Evolutionary conservation across 148 eudicot species (phyloP), one percentile per base, ranked within the genome.

Genomic region (Cornus suecica): DNA sequence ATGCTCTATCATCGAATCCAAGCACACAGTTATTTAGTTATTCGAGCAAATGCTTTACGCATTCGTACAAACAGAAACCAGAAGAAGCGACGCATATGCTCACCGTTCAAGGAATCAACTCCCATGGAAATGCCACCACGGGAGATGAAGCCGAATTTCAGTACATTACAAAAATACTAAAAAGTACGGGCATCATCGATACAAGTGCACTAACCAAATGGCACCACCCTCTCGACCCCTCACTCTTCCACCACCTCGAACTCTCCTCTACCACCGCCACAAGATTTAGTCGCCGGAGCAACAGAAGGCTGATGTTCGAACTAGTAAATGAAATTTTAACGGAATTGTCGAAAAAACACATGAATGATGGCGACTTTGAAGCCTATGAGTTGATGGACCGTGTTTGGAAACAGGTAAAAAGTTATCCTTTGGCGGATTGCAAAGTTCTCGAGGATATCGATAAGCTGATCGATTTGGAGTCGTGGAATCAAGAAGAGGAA

Each of bases 361-460:
- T 76, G 24, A 73, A 30, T 61, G n/a, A n/a, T n/a, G n/a, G n/a
- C n/a, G n/a, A n/a, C n/a, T n/a, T n/a, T 29, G 4, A 80, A 77
- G 10, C 74, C 84, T 78, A 78, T 0, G 79, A 84, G 71, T 75
- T 94, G 42, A 77, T 80, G 0, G 62, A 75, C 66, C 27, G 58
- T 94, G n/a, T 87, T 87, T 52, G 52, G 42, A 37, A 41, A 52
- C 84, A 54, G 69, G 88, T 92, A 0, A 60, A 73, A 52, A 76
- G 82, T 27, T 86, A 84, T 30, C 92, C 93, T 7, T 76, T 80
- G 31, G 80, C 82, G 8, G 69, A 92, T 64, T 92, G 97, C 71
- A 74, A 54, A 62, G 90, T 90, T 31, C 86, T 92, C 0, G 94
- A 92, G 68, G 99, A 94, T 30, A 94, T 94, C 5, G 97, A 94